Percentiles rank a stretch among this genome's conserved stretches.
These are phyloP conservation scores for Cladophialophora chaetospira DNA, from an alignment of 2,329 filamentous ascomycete genomes.

Conservation along the genomic window DNA sequence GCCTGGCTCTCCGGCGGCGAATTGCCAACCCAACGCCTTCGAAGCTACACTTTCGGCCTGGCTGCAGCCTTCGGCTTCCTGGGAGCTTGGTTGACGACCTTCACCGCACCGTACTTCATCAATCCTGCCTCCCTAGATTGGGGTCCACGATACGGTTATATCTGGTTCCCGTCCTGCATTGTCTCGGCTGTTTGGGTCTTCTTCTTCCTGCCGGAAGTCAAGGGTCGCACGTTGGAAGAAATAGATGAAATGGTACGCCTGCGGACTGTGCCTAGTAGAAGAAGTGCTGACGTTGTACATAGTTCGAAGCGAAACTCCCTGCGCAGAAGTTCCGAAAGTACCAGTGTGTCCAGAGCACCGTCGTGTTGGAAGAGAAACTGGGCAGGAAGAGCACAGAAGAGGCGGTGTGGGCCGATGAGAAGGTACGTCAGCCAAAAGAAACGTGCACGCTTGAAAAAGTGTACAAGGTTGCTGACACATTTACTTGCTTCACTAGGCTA, in stretches of 20 bases:
- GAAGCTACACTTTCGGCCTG: slow-evolving; percentile 59
- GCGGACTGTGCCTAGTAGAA: background rate
- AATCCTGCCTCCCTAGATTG: slow-evolving; percentile 56
- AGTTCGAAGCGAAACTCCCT: slow-evolving; percentile 42
- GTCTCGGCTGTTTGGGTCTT: slow-evolving; percentile 7
- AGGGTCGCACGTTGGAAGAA: slow-evolving; percentile 56
- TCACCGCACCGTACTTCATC: slow-evolving; percentile 63
- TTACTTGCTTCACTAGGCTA: background rate
- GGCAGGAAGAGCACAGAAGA: slow-evolving; percentile 4
- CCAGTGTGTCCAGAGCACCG: slow-evolving; percentile 37
- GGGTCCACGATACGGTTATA: slow-evolving; percentile 60
- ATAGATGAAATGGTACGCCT: slow-evolving; percentile 56
- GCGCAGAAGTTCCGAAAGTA: slow-evolving; percentile 42
- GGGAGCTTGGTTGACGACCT: slow-evolving; percentile 59
- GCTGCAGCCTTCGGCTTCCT: slow-evolving; percentile 59
- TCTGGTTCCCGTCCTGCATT: slow-evolving; percentile 46
- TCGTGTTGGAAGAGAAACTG: slow-evolving; percentile 7
- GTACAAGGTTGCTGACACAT: background rate
- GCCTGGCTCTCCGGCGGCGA: slow-evolving; percentile 59
- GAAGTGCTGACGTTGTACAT: background rate
- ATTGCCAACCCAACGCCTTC: slow-evolving; percentile 57
- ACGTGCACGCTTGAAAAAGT: background rate
- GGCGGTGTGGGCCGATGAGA: background rate
- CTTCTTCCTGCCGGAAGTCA: slow-evolving; percentile 55
- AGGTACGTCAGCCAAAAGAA: slow-evolving; percentile 48